Base-by-base conservation (phyloP, 2,329 filamentous ascomycete species). In the Penicillium sp. region DNA sequence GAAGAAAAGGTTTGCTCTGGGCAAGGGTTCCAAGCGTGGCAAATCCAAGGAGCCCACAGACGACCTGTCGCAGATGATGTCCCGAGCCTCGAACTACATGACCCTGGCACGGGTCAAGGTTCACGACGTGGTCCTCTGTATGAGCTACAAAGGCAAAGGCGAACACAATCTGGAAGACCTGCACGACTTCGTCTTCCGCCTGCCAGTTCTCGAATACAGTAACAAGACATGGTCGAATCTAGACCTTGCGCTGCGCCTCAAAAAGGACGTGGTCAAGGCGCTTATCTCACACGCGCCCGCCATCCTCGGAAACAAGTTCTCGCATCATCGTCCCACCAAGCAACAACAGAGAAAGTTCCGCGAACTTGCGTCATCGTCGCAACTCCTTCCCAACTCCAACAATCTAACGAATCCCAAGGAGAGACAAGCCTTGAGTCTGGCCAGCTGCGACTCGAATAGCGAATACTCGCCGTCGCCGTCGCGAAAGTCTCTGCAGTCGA, bases 211-310 rank as follows among this genome's bases (percentile, higher is more conserved):
- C 42, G 94, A 99, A 70, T 97, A 96, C 76, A 85, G 90, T 57
- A 99, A 99, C 79, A 99, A 99, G 78, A 97, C 92, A 8, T 99
- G 94, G 94, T 96, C 91, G 6, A 99, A 97, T 69, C 81, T 99
- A 6, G 94, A 99, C 66, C 83, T 99, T 9, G 92, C 92, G 0
- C 79, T 97, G 43, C 88, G 91, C 13, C 80, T 99, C 48, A 97
- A 99, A 76, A 95, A 92, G 68, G 92, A 95, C 42, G 89, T 97
- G 51, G 90, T 96, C 67, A 89, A 91, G 66, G 92, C 94, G 0
- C 80, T 99, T 41, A 95, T 99, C 64, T 94, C 90, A 1, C 94
- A 99, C 67, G 92, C 92, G 0, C 94, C 94, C 31, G 91, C 94
- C 51, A 96, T 99, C 61, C 90, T 99, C 44, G 90, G 92, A 48